Evolutionary conservation across 2,329 filamentous ascomycete genomes (phyloP), one percentile per base, ranked within the genome.

Genomic region (Aureobasidium melanogenum): DNA sequence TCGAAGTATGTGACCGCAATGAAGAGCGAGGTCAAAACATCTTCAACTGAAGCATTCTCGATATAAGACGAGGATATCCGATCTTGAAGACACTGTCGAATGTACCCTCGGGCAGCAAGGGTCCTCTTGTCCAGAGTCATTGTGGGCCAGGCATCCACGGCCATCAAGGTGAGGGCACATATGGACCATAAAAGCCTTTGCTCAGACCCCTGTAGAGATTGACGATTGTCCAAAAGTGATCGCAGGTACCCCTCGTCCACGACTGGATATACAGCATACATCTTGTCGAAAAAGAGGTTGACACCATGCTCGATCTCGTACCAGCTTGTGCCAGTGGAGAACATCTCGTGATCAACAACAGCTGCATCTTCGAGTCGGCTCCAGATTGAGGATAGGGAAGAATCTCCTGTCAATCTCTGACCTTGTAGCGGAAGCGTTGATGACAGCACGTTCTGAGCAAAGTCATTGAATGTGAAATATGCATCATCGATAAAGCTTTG

Each of bases 1-100:
- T 66, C 64, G 44, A 66, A 66, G 22, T 63, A 63, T 1, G 64
- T 62, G 9, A 64, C 62, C 6, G 61, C 62, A 10, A 66, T 62
- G 47, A 66, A 66, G 7, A 64, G 44, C 14, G 63, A 64, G 17
- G 60, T 57, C 22, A 66, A 44, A 0, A 66, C 58, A 41, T 66
- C 63, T 19, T 62, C 47, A 19, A 62, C 56, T 0, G 58, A 44
- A 5, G 62, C 61, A 22, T 59, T 46, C 28, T 63, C 63, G 22
- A 57, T 57, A 8, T 54, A 60, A 9, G 60, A 34, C 7, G 47
- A 26, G 10, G 59, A 34, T 14, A 63, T 48, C 3, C 63, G 52
- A 7, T 50, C 54, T n/a, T 64, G 54, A 15, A 60, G 59, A 56
- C 63, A 64, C 26, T 52, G 55, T 30, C 63, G 48, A 30, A 56